A percentile compares a stretch with the other conserved stretches of the same genome.
These are phyloP conservation scores for Cladophialophora psammophila DNA, from an alignment of 2,329 filamentous ascomycete species.

Conservation along the genomic window DNA sequence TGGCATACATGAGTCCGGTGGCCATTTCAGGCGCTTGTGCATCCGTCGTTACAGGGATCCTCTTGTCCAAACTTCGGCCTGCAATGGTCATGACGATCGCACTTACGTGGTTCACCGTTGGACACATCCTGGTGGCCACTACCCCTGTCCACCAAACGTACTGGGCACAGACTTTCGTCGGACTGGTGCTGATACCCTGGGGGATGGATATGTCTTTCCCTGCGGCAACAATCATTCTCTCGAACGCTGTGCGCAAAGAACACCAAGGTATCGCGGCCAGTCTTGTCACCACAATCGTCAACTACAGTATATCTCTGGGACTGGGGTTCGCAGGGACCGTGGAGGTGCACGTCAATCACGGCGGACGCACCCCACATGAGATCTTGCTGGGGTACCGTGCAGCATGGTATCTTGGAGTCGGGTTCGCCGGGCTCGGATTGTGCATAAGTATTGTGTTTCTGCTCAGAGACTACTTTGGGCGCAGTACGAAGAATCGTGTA, in stretches of 20 bases:
- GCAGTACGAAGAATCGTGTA: background rate
- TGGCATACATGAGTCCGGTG: constrained; percentile 25
- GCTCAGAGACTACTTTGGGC: background rate
- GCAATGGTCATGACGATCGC: constrained; percentile 35
- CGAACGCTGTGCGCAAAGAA: constrained; percentile 57
- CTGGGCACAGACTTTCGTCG: constrained; percentile 50
- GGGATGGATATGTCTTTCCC: constrained; percentile 69
- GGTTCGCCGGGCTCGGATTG: constrained; percentile 44
- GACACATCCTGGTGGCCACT: constrained; percentile 51
- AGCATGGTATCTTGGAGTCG: constrained; percentile 52
- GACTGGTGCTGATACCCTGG: constrained; percentile 43
- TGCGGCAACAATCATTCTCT: constrained; percentile 66
- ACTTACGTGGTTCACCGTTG: constrained; percentile 44
- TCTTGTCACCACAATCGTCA: constrained; percentile 70
- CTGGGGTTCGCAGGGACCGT: constrained; percentile 72
- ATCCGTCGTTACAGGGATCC: constrained; percentile 39
- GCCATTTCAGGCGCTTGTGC: constrained; percentile 44
- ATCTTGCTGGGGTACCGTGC: constrained; percentile 50
- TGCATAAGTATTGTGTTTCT: constrained; percentile 25
- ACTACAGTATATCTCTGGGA: constrained; percentile 72
- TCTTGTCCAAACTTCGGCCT: constrained; percentile 27
- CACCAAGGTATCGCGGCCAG: constrained; percentile 62
- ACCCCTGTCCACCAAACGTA: constrained; percentile 52
- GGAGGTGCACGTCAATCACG: constrained; percentile 58
- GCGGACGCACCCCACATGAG: constrained; percentile 46